A percentile compares a stretch with the other conserved stretches of the same genome.
phyloP scores from a whole-genome alignment of 139 green algal genomes.

The Gonium pectorale region DNA sequence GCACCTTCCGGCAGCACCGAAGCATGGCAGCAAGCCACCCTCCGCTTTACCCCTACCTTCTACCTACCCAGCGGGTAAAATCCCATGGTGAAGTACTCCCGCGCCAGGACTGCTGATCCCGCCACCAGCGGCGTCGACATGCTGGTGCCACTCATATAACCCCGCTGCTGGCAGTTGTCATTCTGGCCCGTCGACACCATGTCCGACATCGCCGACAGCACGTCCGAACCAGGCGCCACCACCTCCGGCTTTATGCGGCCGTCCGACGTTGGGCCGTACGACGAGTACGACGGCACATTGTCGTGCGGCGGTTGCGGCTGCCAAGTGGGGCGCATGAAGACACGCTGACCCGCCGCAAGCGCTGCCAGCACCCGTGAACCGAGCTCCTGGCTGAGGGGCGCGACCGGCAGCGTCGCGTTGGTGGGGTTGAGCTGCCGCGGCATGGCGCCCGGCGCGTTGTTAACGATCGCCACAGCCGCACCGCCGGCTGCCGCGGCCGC shows the following conservation, averaged over 20 bases:
- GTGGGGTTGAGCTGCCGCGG: background rate
- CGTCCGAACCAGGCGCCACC: constrained; percentile 69
- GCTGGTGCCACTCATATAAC: constrained; percentile 70
- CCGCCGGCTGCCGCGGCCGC: constrained; percentile 72
- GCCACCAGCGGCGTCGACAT: constrained; percentile 85
- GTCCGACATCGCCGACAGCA: background rate
- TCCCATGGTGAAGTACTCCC: constrained; percentile 83
- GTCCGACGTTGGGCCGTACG: constrained; percentile 77
- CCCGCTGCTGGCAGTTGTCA: background rate
- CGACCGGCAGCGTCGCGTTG: constrained; percentile 22
- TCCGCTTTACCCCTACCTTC: too few species aligned
- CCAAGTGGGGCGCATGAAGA: background rate
- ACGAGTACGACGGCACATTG: constrained; percentile 67
- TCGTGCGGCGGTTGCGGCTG: constrained; percentile 60
- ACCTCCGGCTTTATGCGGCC: constrained; percentile 86
- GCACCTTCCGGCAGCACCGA: too few species aligned
- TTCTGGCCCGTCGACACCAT: background rate
- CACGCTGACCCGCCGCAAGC: background rate
- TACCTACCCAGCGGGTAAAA: constrained; percentile 65
- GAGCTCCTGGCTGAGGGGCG: constrained; percentile 25
- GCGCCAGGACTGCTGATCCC: constrained; percentile 62
- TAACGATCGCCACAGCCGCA: constrained; percentile 70
- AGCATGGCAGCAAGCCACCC: too few species aligned
- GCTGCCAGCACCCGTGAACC: background rate
- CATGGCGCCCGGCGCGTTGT: constrained; percentile 56